Base-by-base conservation (phyloP, 768 basidiomycete genomes). In the Gloeopeniophorella convolvens region DNA sequence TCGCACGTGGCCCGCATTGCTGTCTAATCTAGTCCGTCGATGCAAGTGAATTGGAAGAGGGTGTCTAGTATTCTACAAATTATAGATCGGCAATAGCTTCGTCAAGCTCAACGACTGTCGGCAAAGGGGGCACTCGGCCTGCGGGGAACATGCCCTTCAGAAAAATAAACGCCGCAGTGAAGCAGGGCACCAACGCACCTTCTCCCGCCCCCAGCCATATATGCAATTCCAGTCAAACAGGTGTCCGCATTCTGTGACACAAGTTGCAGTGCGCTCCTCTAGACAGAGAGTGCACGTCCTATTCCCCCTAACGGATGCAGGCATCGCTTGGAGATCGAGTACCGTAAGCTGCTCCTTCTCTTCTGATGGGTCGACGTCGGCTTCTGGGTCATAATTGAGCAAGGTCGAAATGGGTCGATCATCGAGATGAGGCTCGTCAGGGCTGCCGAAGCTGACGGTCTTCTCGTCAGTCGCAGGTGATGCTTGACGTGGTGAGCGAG, bases 221-320 rank as follows among this genome's bases (percentile, higher is more conserved):
- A 93, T 88, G 59, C 90, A 93, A 58, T 74, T 80, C 90, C 90
- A 93, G 58, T 89, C 91, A 63, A 92, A 93, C 39, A 93, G 61
- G 65, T 93, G 90, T 0, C 90, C 90, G 57, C 90, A 93, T 64
- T 92, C 90, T 0, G 90, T 93, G 24, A 83, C 79, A 62, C 82
- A 83, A 57, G 80, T 89, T 50, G 82, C 78, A 0, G 85, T 89
- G 58, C 90, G 75, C 64, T 90, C 87, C 59, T 92, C 90, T 43
- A 93, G 67, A 60, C 90, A 93, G 23, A 93, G 72, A 4, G 89
- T 89, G 56, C 90, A 93, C 53, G 74, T 83, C 61, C 89, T 72
- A 8, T 78, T 72, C 10, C 75, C 78, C 45, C 85, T 71, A 3
- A 74, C 52, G 8, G 65, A 69, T 2, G 70, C 58, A 5, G 83